A percentile compares a stretch with the other conserved stretches of the same genome.
phyloP scores from a whole-genome alignment of 176 grass and related monocot species.

The Oryza meyeriana region DNA sequence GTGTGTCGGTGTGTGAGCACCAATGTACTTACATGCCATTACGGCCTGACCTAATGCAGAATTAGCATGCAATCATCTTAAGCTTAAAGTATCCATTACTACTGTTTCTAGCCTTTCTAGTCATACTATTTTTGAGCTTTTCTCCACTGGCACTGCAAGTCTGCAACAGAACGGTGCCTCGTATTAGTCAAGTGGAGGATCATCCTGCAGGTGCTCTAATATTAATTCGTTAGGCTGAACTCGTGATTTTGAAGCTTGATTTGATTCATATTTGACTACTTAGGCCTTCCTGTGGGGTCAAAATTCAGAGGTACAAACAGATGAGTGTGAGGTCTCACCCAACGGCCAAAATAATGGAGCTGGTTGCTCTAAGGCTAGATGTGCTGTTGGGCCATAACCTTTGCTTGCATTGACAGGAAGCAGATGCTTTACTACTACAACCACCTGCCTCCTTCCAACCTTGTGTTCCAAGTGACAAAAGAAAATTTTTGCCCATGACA shows the following conservation, averaged over 20 bases:
- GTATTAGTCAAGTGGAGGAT: conserved; percentile 14
- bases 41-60: neutral
- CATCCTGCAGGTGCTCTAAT: neutral
- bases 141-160: neutral
- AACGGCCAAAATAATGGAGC: conserved; percentile 35
- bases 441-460: conserved; percentile 29
- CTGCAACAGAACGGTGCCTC: neutral
- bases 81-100: neutral
- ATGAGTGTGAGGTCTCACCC: conserved; percentile 38
- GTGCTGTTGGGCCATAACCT: conserved; percentile 35
- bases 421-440: conserved; percentile 43
- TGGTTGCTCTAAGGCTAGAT: conserved; percentile 18
- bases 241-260: conserved; percentile 29
- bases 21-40: neutral
- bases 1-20: neutral
- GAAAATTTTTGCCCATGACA: neutral
- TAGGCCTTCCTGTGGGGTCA: neutral
- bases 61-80: neutral
- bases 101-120: neutral
- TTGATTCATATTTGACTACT: conserved; percentile 23
- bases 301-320: conserved; percentile 18
- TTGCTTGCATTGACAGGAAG: conserved; percentile 50
- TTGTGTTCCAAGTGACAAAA: conserved; percentile 37
- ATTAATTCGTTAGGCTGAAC: conserved; percentile 2
- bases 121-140: neutral